phyloP scores from a whole-genome alignment of 169 alveolate species.

The Fabrea salina region DNA sequence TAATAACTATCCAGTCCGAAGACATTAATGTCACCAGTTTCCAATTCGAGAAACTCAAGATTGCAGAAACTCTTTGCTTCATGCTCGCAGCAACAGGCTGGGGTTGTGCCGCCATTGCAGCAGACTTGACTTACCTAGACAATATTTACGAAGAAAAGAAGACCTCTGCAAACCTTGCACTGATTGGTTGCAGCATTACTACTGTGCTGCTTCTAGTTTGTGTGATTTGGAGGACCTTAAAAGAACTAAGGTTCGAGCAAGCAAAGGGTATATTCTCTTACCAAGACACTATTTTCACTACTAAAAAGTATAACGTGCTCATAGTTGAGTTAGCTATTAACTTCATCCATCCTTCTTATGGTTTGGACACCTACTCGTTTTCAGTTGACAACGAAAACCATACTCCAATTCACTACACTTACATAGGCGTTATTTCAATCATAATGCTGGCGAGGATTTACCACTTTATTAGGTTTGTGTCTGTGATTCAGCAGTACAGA shows the following conservation, averaged over 20 bases:
- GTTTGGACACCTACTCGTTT: neutral
- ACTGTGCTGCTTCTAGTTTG: neutral
- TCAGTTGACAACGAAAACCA: neutral
- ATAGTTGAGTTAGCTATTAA: neutral
- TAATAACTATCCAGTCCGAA: neutral
- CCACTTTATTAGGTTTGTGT: neutral
- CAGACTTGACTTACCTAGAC: neutral
- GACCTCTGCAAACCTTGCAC: neutral
- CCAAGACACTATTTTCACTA: neutral
- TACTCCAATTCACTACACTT: neutral
- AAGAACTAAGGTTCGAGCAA: neutral
- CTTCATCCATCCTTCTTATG: neutral
- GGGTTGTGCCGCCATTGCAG: neutral
- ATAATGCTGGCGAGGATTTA: constrained; percentile 11
- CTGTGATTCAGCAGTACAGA: neutral
- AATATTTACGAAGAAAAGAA: neutral
- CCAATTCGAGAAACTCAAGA: neutral
- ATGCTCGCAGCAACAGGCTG: constrained; percentile 6
- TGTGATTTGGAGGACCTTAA: neutral
- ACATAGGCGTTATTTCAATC: neutral
- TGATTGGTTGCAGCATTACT: neutral
- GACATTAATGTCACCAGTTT: neutral
- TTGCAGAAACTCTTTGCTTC: neutral
- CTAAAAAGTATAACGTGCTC: neutral
- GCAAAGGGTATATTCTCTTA: constrained; percentile 27